A percentile compares a stretch with the other conserved stretches of the same genome.
Evolutionary conservation across 495 filamentous ascomycete species (phyloP).

Genomic region (Elasticomyces elasticus): DNA sequence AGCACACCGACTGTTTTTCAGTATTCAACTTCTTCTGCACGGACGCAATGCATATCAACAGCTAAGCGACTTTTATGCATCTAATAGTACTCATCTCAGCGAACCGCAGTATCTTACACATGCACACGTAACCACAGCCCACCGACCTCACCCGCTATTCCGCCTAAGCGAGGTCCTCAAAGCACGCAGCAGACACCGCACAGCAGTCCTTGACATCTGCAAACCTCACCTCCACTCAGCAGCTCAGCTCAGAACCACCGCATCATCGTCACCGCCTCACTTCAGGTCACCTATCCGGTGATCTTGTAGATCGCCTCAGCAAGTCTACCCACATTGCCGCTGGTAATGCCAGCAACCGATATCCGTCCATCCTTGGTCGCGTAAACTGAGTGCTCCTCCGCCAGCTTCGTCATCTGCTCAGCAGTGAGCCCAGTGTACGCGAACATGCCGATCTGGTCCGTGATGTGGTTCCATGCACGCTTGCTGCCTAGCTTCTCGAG

Average conservation of each 20-base stretch:
- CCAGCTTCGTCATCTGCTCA: conserved; percentile 83
- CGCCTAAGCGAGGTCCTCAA: no score
- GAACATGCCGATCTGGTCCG: conserved; percentile 97
- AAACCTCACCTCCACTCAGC: neutral
- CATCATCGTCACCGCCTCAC: neutral
- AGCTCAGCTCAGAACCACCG: neutral
- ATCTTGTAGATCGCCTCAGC: conserved; percentile 94
- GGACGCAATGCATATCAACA: no score
- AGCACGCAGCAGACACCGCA: no score
- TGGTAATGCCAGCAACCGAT: conserved; percentile 92
- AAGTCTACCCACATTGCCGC: conserved; percentile 82
- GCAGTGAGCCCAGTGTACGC: conserved; percentile 90
- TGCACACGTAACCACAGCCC: no score
- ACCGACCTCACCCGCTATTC: no score
- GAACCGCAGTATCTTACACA: no score
- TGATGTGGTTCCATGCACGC: conserved; percentile 98
- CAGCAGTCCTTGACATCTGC: no score
- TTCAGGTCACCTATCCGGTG: conserved; percentile 58
- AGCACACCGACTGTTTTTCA: no score
- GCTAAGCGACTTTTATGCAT: no score
- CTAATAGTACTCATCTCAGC: no score
- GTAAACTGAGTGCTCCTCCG: conserved; percentile 97
- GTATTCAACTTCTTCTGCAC: no score
- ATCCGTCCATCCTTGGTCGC: conserved; percentile 96
- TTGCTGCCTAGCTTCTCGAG: conserved; percentile 87